Evolutionary conservation across 495 filamentous ascomycete species (phyloP).

Genomic region (Penicillium canariense): DNA sequence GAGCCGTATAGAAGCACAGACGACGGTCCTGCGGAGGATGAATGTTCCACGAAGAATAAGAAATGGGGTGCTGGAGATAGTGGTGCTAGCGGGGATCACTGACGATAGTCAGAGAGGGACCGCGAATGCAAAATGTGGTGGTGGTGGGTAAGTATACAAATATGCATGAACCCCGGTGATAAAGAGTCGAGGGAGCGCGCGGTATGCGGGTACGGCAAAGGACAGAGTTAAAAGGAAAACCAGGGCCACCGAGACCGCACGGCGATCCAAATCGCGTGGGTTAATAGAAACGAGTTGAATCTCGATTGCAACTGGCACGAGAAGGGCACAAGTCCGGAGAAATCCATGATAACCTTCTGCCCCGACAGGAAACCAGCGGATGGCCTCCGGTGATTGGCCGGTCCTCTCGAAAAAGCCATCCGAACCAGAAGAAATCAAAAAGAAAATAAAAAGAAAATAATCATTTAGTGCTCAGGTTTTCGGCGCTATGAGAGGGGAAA

Average conservation of each 20-base stretch:
- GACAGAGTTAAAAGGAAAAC: slow-evolving; percentile 38
- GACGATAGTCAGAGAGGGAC: neutral
- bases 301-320: slow-evolving; percentile 35
- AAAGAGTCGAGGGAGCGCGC: slow-evolving; percentile 24
- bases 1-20: slow-evolving; percentile 17
- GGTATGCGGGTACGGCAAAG: slow-evolving; percentile 34
- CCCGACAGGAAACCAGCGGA: slow-evolving; percentile 17
- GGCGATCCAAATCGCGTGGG: slow-evolving; percentile 25
- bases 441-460: slow-evolving; percentile 3
- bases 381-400: slow-evolving; percentile 23
- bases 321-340: slow-evolving; percentile 26
- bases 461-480: neutral
- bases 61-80: neutral
- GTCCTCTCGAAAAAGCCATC: slow-evolving; percentile 10
- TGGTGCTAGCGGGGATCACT: slow-evolving; percentile 1
- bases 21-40: neutral
- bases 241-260: slow-evolving; percentile 17
- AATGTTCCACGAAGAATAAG: neutral
- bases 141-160: neutral
- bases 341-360: slow-evolving; percentile 32
- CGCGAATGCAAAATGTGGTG: neutral
- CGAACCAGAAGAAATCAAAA: slow-evolving; percentile 4
- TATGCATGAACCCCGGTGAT: neutral
- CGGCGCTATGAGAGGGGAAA: neutral
- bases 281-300: slow-evolving; percentile 22